phyloP scores from a whole-genome alignment of 169 alveolate species.

The Neospora caninum region DNA sequence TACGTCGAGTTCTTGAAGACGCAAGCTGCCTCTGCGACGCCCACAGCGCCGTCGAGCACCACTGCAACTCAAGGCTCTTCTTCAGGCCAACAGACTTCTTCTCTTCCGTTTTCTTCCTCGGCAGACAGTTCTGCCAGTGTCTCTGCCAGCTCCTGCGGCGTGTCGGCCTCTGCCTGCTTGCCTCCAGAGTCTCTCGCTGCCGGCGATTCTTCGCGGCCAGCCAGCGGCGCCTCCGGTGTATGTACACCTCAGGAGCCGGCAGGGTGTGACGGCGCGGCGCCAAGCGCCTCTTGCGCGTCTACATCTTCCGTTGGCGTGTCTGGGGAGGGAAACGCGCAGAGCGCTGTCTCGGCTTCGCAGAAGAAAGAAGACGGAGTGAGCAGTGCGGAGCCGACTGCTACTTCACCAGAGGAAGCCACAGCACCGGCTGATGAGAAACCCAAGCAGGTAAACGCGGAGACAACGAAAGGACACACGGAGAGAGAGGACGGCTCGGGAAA shows the following conservation, averaged over 20 bases:
- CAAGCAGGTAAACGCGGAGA: background rate
- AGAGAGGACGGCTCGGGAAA: too few species aligned
- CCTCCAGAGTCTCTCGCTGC: too few species aligned
- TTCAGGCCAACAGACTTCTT: background rate
- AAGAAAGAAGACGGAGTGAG: background rate
- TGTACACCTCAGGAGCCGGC: too few species aligned
- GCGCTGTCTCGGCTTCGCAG: background rate
- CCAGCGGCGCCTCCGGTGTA: background rate
- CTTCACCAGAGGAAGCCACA: background rate
- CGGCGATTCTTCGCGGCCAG: background rate
- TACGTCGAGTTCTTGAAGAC: slow-evolving; percentile 83
- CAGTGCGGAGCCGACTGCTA: background rate
- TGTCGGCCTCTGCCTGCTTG: background rate
- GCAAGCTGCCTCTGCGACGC: slow-evolving; percentile 62
- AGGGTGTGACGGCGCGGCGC: too few species aligned
- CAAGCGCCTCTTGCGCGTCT: background rate
- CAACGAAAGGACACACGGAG: too few species aligned
- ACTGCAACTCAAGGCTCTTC: background rate
- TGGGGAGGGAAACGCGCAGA: too few species aligned
- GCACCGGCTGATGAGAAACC: background rate
- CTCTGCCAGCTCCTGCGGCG: background rate
- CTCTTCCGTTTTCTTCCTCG: background rate
- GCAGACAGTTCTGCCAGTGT: background rate
- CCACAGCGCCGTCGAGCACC: slow-evolving; percentile 38
- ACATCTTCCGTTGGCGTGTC: background rate